Percentiles rank a stretch among this genome's conserved stretches.
Conservation (phyloP, 495 filamentous ascomycete species). For the Xylaria flabelliformis region DNA sequence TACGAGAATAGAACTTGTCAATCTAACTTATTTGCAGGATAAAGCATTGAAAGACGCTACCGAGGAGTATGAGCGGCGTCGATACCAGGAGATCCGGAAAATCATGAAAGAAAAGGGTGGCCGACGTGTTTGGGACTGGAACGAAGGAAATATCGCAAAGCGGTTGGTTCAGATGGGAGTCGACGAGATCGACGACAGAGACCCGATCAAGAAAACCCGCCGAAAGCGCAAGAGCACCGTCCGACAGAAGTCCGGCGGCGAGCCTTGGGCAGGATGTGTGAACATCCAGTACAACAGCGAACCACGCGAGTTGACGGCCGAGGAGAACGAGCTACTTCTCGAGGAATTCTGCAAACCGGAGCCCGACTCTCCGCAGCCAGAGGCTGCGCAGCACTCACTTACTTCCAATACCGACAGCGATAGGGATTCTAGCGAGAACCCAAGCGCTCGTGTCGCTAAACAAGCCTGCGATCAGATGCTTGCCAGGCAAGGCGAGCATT, state of each 20-base stretch:
- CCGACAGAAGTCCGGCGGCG: conserved; percentile 28
- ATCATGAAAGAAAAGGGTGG: conserved; percentile 45
- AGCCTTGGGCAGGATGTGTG: conserved; percentile 32
- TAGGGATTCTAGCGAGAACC: conserved; percentile 38
- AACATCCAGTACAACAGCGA: conserved; percentile 40
- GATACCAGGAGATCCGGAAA: conserved; percentile 38
- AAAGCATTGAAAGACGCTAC: conserved; percentile 34
- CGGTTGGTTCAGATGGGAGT: conserved; percentile 40
- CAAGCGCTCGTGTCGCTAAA: conserved; percentile 49
- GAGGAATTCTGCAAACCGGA: conserved; percentile 47
- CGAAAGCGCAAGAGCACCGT: conserved; percentile 37
- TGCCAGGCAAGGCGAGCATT: conserved; percentile 22
- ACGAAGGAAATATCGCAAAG: conserved; percentile 40
- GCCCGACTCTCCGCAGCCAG: conserved; percentile 27
- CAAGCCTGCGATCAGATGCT: conserved; percentile 53
- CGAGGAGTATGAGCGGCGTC: conserved; percentile 38
- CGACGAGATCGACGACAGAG: conserved; percentile 41
- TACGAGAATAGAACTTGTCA: neutral
- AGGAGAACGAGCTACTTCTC: conserved; percentile 51
- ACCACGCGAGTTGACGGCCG: conserved; percentile 36
- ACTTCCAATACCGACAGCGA: conserved; percentile 25
- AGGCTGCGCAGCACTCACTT: conserved; percentile 38
- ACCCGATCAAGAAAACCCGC: conserved; percentile 38
- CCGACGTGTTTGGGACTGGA: conserved; percentile 44
- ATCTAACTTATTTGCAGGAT: conserved; percentile 35